phyloP scores from a whole-genome alignment of 306 rosid species.

The Vigna mungo region DNA sequence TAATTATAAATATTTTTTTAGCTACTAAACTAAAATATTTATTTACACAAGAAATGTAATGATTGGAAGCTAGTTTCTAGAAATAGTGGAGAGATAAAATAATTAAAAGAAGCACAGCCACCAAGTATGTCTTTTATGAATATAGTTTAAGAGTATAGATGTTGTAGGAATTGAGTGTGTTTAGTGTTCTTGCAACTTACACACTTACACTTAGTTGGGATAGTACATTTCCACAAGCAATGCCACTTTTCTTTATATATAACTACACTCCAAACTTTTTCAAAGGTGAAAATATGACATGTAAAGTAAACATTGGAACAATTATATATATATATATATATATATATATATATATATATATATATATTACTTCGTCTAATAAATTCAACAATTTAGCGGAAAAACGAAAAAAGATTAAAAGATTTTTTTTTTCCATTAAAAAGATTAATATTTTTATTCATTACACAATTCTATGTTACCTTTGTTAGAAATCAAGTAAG shows the following conservation, averaged over 20 bases:
- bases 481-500: too few species aligned
- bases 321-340: slow-evolving; percentile 4
- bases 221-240: neutral
- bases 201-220: neutral
- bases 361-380: neutral
- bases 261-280: slow-evolving; percentile 1
- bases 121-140: too few species aligned
- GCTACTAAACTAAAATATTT: too few species aligned
- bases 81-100: too few species aligned
- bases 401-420: neutral
- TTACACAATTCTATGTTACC: neutral
- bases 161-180: neutral
- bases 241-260: neutral
- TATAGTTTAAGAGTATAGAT: too few species aligned
- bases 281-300: slow-evolving; percentile 16
- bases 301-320: neutral
- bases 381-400: neutral
- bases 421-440: neutral
- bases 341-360: neutral
- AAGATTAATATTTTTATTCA: neutral
- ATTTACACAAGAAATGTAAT: too few species aligned
- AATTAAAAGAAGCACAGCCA: too few species aligned
- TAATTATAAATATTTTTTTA: too few species aligned
- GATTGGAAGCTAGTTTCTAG: too few species aligned
- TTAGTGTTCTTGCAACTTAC: neutral